These are phyloP conservation scores for Verticillium longisporum DNA, from an alignment of 2,329 filamentous ascomycete species.

Conservation along the genomic window DNA sequence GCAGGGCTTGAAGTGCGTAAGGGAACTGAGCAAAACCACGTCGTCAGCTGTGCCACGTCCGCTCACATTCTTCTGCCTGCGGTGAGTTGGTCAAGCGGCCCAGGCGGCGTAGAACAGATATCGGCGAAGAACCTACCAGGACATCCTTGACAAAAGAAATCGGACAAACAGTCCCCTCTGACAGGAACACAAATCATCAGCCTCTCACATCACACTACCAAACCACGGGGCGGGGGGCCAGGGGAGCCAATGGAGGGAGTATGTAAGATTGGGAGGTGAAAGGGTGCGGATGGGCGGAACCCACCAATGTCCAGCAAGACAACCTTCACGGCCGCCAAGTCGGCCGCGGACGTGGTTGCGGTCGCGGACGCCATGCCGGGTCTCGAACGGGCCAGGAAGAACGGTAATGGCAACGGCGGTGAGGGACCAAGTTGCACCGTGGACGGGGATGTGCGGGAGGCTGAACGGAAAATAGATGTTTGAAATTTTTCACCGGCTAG, in stretches of 20 bases:
- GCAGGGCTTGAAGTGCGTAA: slow-evolving; percentile 63
- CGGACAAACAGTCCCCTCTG: slow-evolving; percentile 77
- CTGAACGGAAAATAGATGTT: background rate
- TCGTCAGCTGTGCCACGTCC: background rate
- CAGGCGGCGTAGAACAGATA: slow-evolving; percentile 6
- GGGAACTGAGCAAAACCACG: slow-evolving; percentile 54
- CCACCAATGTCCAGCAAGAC: slow-evolving; percentile 55
- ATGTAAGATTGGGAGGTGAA: slow-evolving; percentile 5
- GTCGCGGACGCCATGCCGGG: background rate
- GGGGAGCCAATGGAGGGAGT: background rate
- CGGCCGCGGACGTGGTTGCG: slow-evolving; percentile 10
- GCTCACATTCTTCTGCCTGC: background rate
- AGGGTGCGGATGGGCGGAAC: slow-evolving; percentile 15
- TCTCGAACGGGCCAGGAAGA: background rate
- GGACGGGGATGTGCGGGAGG: background rate
- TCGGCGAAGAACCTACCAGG: slow-evolving; percentile 50
- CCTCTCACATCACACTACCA: background rate
- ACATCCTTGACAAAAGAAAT: slow-evolving; percentile 82
- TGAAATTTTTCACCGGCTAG: background rate
- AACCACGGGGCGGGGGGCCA: slow-evolving; percentile 1
- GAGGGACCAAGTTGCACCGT: background rate
- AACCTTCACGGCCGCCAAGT: slow-evolving; percentile 30
- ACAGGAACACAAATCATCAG: slow-evolving; percentile 4
- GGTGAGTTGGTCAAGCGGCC: background rate
- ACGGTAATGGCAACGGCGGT: background rate